Base-by-base conservation (phyloP, 2,329 filamentous ascomycete species). In the Colletotrichum agaves region DNA sequence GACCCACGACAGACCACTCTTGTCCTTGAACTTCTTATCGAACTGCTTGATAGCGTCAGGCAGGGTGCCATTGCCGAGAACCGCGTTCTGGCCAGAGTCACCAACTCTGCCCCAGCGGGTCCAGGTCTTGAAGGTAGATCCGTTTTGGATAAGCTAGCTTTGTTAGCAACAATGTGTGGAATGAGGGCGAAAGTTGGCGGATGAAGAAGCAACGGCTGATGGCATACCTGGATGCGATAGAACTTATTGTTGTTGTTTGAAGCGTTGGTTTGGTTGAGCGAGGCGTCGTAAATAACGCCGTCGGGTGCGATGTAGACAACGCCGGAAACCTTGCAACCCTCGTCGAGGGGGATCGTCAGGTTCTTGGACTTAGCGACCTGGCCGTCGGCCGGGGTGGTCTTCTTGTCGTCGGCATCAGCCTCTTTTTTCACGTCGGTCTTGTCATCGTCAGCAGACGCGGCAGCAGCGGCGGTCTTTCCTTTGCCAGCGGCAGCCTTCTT, bases 31-130 rank as follows among this genome's bases (percentile, higher is more conserved):
- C 73, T 90, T 89, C 73, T 84, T 86, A 63, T 88, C 79, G 67
- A 90, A 91, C 13, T 84, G 73, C 35, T 75, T 77, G 37, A 85
- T 73, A 1, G 87, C 87, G 27, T 79, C 75, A 0, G 70, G 70
- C 1, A 89, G 74, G 1, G 70, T 72, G 4, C 83, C 82, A 23
- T 75, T 61, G 19, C 82, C 83, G 1, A 88, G 75, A 2, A 77
- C 59, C 12, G 80, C 81, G 13, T 74, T 82, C 71, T 87, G 83
- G 5, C 88, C 88, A 11, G 71, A 74, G 63, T 90, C 88, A 6
- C 88, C 88, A 21, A 97, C 93, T 21, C 93, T 88, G 21, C 93
- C 93, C 92, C 92, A 97, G 63, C 92, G 85, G 3, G 90, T 93
- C 91, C 91, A 95, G 0, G 87, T 89, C 47, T 83, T 80, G 75